Conservation (phyloP, 2,329 filamentous ascomycete species). For the Sclerotinia subarctica region DNA sequence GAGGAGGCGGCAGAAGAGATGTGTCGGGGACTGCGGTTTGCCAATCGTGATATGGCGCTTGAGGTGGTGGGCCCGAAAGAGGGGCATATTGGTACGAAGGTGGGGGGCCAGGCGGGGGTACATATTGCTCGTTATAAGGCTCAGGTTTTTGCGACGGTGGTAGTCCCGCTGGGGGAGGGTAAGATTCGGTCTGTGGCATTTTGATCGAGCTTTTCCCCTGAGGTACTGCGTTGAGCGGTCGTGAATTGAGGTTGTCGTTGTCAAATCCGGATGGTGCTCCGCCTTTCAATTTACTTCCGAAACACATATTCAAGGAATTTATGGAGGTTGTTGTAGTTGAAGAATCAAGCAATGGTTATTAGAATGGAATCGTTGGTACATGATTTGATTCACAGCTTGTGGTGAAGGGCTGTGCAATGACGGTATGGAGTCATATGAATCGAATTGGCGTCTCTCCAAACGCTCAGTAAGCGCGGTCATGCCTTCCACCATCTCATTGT, state of each 20-base stretch:
- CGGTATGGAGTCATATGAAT: background rate
- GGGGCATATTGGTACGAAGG: slow-evolving; percentile 42
- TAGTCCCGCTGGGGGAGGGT: slow-evolving; percentile 38
- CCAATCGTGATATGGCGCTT: slow-evolving; percentile 61
- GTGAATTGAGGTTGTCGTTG: slow-evolving; percentile 26
- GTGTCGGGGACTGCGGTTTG: slow-evolving; percentile 68
- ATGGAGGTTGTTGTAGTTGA: background rate
- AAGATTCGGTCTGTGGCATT: slow-evolving; percentile 33
- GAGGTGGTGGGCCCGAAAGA: slow-evolving; percentile 41
- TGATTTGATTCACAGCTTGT: background rate
- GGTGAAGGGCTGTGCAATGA: background rate
- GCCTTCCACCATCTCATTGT: background rate
- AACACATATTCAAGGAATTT: slow-evolving; percentile 30
- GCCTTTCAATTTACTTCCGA: slow-evolving; percentile 32
- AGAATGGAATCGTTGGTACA: background rate
- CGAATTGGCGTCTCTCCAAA: background rate
- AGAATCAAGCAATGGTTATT: background rate
- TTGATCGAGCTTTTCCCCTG: slow-evolving; percentile 26
- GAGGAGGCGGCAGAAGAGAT: slow-evolving; percentile 68
- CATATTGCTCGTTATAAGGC: slow-evolving; percentile 24
- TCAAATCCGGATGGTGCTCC: slow-evolving; percentile 26
- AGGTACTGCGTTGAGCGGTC: slow-evolving; percentile 28
- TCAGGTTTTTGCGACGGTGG: slow-evolving; percentile 35
- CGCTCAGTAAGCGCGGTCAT: background rate
- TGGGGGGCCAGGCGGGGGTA: slow-evolving; percentile 29